Evolutionary conservation across 2,329 filamentous ascomycete genomes (phyloP), one percentile per base, ranked within the genome.

Genomic region (Zymoseptoria pseudotritici): DNA sequence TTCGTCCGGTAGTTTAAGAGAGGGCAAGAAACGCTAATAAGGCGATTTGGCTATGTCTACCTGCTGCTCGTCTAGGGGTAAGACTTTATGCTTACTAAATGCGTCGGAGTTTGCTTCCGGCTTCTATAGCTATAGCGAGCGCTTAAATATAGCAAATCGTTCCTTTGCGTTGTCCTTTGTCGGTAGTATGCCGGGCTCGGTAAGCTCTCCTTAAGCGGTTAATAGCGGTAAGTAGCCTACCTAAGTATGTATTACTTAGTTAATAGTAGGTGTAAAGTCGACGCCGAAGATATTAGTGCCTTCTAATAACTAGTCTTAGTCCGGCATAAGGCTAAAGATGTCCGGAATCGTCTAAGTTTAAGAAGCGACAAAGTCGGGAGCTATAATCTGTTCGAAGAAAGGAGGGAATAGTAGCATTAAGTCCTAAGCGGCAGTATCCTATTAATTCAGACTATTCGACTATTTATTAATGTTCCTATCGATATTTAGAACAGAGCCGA

Each of bases 1-100:
- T 2, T 58, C 59, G 21, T 67, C 69, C 17, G 66, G 63, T 21
- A 73, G 68, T 1, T 58, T 50, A 4, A 72, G 54, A n/a, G 67
- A 63, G 0, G 68, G 64, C 3, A 71, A 54, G 49, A 66, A 65
- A 1, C 69, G 68, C 54, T 67, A 62, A 49, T 72, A 70, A 6
- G 71, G 71, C 1, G 70, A 72, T 3, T 67, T 60, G n/a, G 67
- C 66, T 11, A 70, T 62, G 21, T 71, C 64, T 24, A 72, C 65
- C 21, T 69, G 62, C 3, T 61, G 61, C 42, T 70, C 67, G 59
- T 71, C 68, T 1, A 73, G 58, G 9, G 65, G 66, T 17, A 71
- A 65, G 24, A 58, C 60, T 17, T 67, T 62, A 22, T 72, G 67
- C 24, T 71, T 69, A 50, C 67, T 70, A 50, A 72, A 72, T 7